Percentiles rank a stretch among this genome's conserved stretches.
Conservation (phyloP, 768 basidiomycete genomes). For the Kwoniella dendrophila region DNA sequence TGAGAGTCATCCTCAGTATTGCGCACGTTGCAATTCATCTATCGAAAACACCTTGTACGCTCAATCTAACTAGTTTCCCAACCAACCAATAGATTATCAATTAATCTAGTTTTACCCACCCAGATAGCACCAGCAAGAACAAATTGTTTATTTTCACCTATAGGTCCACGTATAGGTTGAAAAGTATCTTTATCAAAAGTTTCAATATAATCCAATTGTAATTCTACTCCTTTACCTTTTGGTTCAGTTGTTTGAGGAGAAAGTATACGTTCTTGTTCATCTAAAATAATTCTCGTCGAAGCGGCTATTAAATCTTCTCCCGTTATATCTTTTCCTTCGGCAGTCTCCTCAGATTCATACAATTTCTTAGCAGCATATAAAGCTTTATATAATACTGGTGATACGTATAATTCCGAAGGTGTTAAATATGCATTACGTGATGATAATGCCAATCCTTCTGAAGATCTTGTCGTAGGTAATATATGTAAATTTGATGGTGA, state of each 20-base stretch:
- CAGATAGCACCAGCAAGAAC: constrained; percentile 85
- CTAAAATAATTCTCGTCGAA: constrained; percentile 29
- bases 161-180: constrained; percentile 62
- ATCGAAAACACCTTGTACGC: too few species aligned
- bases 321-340: constrained; percentile 23
- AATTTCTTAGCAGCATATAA: constrained; percentile 63
- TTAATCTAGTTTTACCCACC: constrained; percentile 82
- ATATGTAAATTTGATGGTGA: constrained; percentile 74
- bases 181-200: constrained; percentile 82
- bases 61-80: constrained; percentile 42
- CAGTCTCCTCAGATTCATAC: constrained; percentile 60
- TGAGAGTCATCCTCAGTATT: too few species aligned
- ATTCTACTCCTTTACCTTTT: constrained; percentile 58
- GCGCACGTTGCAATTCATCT: too few species aligned
- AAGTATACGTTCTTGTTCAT: constrained; percentile 31
- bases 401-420: constrained; percentile 65
- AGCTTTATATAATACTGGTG: constrained; percentile 71
- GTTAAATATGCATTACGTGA: constrained; percentile 87
- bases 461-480: constrained; percentile 73
- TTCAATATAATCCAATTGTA: constrained; percentile 81
- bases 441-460: constrained; percentile 77
- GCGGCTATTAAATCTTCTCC: constrained; percentile 37
- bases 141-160: constrained; percentile 58
- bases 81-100: constrained; percentile 85
- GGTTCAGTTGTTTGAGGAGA: constrained; percentile 27